Evolutionary conservation across 2,329 filamentous ascomycete species (phyloP).

Genomic region (Microdochium nivale): DNA sequence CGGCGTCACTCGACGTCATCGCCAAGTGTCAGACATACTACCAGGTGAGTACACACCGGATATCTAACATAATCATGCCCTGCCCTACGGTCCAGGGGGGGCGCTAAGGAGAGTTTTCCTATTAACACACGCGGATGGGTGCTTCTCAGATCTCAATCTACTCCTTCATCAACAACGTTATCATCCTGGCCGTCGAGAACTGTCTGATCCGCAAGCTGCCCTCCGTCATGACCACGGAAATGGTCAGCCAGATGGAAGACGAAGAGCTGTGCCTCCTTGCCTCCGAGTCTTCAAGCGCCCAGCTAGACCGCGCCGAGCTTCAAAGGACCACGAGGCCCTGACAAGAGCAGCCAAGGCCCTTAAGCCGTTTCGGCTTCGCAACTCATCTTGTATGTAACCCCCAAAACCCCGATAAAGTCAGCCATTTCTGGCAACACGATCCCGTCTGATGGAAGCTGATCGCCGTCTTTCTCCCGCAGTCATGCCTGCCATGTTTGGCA

Average conservation of each 20-base stretch:
- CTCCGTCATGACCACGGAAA: slow-evolving; percentile 20
- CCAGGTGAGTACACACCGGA: slow-evolving; percentile 18
- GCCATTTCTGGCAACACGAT: no score
- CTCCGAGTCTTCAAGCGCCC: slow-evolving; percentile 15
- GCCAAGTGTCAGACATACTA: slow-evolving; percentile 37
- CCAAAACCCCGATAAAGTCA: no score
- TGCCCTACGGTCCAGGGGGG: background rate
- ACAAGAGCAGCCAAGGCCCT: slow-evolving; percentile 4
- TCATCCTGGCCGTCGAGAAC: slow-evolving; percentile 25
- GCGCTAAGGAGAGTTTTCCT: background rate
- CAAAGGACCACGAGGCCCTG: slow-evolving; percentile 10
- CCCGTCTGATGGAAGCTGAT: no score
- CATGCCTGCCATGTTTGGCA: no score
- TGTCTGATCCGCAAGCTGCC: slow-evolving; percentile 24
- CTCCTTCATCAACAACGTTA: slow-evolving; percentile 25
- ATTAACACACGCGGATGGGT: slow-evolving; percentile 1
- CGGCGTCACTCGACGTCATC: slow-evolving; percentile 27
- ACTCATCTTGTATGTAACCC: background rate
- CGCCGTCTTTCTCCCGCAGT: no score
- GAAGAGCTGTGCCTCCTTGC: slow-evolving; percentile 13
- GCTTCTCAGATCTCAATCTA: slow-evolving; percentile 14
- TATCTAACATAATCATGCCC: background rate
- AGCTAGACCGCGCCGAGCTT: slow-evolving; percentile 11
- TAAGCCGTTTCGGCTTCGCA: background rate
- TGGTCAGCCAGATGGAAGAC: slow-evolving; percentile 20